These are phyloP conservation scores for Solanum paucissectum DNA, from an alignment of 257 asterid genomes.

Conservation along the genomic window DNA sequence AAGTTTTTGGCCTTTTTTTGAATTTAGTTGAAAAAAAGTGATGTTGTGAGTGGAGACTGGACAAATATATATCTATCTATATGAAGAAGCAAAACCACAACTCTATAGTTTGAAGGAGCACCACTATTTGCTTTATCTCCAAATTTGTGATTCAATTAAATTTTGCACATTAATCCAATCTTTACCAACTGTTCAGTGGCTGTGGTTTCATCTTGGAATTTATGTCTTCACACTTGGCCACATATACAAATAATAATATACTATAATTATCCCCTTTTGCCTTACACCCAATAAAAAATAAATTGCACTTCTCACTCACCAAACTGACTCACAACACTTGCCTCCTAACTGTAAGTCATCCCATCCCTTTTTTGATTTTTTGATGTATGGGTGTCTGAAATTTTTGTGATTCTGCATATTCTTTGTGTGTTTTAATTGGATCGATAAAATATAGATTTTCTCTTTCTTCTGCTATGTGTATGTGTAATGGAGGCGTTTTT, in stretches of 20 bases:
- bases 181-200: conserved; percentile 42
- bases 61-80: not conserved
- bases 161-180: conserved; percentile 19
- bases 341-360: conserved; percentile 15
- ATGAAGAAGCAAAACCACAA: conserved; percentile 4
- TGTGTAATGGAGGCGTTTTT: not conserved
- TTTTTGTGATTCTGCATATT: not conserved
- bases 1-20: not conserved
- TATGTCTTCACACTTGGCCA: conserved; percentile 28
- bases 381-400: not conserved
- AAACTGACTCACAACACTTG: not conserved
- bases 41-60: not conserved
- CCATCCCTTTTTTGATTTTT: not conserved
- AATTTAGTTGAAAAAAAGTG: not conserved
- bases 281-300: not conserved
- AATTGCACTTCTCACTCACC: not conserved
- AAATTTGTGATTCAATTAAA: conserved; percentile 4
- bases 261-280: conserved; percentile 8
- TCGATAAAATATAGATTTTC: not conserved
- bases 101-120: conserved; percentile 25
- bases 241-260: conserved; percentile 1
- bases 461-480: not conserved
- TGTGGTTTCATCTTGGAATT: conserved; percentile 19
- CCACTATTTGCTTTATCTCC: conserved; percentile 47
- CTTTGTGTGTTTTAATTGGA: not conserved